phyloP scores from a whole-genome alignment of 306 rosid species.

The Erythrophleum fordii region DNA sequence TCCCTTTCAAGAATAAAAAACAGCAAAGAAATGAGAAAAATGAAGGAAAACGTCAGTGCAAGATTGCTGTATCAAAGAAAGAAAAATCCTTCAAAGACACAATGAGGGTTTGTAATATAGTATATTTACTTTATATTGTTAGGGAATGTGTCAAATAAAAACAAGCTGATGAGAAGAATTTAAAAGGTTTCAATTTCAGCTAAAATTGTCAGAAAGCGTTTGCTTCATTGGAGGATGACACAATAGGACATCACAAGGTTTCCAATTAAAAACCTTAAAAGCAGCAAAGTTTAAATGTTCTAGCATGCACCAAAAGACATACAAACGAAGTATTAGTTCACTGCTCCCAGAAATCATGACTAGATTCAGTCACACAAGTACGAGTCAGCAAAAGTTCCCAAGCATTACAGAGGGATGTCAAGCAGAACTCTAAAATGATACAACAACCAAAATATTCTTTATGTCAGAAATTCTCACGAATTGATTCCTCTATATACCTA shows the following conservation, averaged over 20 bases:
- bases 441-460: not conserved
- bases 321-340: not conserved
- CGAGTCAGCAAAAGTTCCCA: not conserved
- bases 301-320: constrained; percentile 17
- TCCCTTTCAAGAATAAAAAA: not conserved
- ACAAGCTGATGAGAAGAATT: constrained; percentile 8
- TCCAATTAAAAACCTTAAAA: constrained; percentile 5
- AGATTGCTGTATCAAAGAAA: not conserved
- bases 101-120: not conserved
- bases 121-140: not conserved
- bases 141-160: not conserved
- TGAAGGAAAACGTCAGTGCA: not conserved
- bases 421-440: not conserved
- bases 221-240: constrained; percentile 10
- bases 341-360: not conserved
- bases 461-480: not conserved
- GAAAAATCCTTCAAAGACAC: not conserved
- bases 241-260: not conserved
- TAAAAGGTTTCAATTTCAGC: not conserved
- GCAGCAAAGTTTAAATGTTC: constrained; percentile 23
- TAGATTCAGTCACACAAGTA: not conserved
- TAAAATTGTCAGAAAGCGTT: not conserved
- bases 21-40: not conserved
- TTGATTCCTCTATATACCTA: not conserved
- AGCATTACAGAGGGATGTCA: not conserved